phyloP scores from a whole-genome alignment of 75 land plant genomes.

The Ceratopteris richardii region DNA sequence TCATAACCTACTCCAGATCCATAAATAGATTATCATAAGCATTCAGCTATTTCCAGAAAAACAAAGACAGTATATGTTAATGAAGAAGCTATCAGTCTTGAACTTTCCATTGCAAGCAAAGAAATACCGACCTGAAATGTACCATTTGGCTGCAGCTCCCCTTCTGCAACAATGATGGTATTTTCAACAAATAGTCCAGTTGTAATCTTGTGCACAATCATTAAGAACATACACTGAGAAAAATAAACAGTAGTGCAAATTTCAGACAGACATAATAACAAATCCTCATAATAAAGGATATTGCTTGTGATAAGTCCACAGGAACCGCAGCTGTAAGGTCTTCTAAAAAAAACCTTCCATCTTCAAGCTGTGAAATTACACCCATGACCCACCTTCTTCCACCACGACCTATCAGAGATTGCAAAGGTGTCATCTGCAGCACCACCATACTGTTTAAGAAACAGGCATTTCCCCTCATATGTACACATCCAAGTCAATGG shows the following conservation, averaged over 20 bases:
- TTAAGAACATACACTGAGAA: no score
- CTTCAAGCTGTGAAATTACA: conserved; percentile 85
- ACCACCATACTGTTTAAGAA: not conserved
- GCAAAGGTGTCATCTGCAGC: conserved; percentile 71
- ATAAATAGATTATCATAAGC: not conserved
- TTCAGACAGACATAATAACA: no score
- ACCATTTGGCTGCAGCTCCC: conserved; percentile 73
- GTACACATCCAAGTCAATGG: not conserved
- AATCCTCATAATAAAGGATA: conserved; percentile 47
- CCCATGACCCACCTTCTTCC: conserved; percentile 98
- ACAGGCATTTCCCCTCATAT: not conserved
- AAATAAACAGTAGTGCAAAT: not conserved
- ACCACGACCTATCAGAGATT: conserved; percentile 66
- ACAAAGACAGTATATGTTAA: no score
- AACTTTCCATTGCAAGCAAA: no score
- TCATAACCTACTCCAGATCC: conserved; percentile 42
- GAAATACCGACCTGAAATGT: conserved; percentile 55
- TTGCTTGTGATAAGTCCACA: conserved; percentile 72
- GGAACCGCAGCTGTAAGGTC: conserved; percentile 84
- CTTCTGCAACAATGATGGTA: conserved; percentile 90
- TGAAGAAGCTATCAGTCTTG: no score
- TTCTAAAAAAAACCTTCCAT: conserved; percentile 89
- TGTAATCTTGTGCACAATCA: conserved; percentile 69
- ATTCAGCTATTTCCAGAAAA: not conserved
- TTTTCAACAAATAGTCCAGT: conserved; percentile 90